phyloP scores from a whole-genome alignment of 1,284 basidiomycete genomes.

The Athelia psychrophila region DNA sequence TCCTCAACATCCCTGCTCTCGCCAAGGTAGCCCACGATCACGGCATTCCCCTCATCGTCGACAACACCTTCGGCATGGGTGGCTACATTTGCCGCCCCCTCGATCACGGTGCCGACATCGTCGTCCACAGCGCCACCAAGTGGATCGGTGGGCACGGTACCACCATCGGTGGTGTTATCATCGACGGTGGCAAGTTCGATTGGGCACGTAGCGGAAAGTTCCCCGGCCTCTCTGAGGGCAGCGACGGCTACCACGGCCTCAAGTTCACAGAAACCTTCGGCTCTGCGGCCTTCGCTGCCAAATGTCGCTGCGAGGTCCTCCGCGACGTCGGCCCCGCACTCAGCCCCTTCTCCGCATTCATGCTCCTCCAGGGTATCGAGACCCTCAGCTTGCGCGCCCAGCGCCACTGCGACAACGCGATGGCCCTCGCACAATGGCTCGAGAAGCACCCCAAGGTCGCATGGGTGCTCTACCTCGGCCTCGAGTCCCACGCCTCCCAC shows the following conservation, averaged over 20 bases:
- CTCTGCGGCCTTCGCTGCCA: constrained; percentile 67
- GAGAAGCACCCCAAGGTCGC: constrained; percentile 23
- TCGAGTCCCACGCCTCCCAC: constrained; percentile 51
- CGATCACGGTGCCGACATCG: too few species aligned
- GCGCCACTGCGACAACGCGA: constrained; percentile 74
- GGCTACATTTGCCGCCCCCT: constrained; percentile 76
- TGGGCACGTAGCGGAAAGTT: too few species aligned
- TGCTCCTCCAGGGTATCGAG: constrained; percentile 79
- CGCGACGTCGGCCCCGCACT: constrained; percentile 68
- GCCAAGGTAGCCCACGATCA: too few species aligned
- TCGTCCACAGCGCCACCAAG: too few species aligned
- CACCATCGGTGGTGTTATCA: too few species aligned
- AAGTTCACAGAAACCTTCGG: constrained; percentile 79
- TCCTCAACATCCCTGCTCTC: constrained; percentile 78
- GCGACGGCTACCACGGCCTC: too few species aligned
- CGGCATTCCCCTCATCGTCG: too few species aligned
- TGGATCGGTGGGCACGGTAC: too few species aligned
- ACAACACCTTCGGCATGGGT: constrained; percentile 90
- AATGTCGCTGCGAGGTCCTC: constrained; percentile 73
- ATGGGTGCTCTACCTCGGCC: constrained; percentile 66
- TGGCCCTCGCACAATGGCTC: too few species aligned
- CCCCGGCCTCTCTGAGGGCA: too few species aligned
- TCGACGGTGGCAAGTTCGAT: too few species aligned
- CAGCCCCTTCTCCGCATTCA: constrained; percentile 83
- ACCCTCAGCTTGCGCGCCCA: too few species aligned